Evolutionary conservation across 257 asterid species (phyloP), one percentile per base, ranked within the genome.

Genomic region (Verbena officinalis): DNA sequence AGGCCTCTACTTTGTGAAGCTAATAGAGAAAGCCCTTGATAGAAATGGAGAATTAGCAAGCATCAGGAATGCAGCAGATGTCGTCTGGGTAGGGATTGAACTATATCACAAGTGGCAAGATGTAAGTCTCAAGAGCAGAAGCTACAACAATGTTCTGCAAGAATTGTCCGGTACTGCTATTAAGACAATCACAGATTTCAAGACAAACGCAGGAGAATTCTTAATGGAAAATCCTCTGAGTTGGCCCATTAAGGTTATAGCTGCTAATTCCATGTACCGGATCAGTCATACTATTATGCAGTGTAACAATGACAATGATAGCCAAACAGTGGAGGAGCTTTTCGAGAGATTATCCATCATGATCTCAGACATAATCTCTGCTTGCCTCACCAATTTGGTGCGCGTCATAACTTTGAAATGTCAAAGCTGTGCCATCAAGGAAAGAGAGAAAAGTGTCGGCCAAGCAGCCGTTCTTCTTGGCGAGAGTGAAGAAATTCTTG

Each of bases 211-310:
- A 3, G 5, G 43, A 67, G 7, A 43, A 53, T 19, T 63, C 74
- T 39, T 12, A 0, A 55, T 23, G 61, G 53, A 64, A 13, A 71
- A 73, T 24, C 78, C 81, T 40, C 44, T 64, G 4, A 43, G 60
- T 1, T 71, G 80, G 76, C 74, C 76, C 0, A 9, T 10, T 23
- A 61, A 21, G 3, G 43, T 64, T 34, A 20, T 71, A 5, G 73
- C 73, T 4, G 73, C 73, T 11, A 45, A 68, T n/a, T 45, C 64
- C n/a, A 70, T 60, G 74, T 48, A 38, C 44, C 40, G 73, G 40
- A 38, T 59, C 33, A 23, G 61, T 16, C 62, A 1, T 49, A 68
- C 45, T 8, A 34, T 44, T 19, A 10, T 44, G 33, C 33, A 27
- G 5, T n/a, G n/a, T n/a, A n/a, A n/a, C 48, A 42, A 8, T 7